A percentile compares a stretch with the other conserved stretches of the same genome.
Evolutionary conservation across 169 alveolate species (phyloP).

Genomic region (Plasmodium inui): DNA sequence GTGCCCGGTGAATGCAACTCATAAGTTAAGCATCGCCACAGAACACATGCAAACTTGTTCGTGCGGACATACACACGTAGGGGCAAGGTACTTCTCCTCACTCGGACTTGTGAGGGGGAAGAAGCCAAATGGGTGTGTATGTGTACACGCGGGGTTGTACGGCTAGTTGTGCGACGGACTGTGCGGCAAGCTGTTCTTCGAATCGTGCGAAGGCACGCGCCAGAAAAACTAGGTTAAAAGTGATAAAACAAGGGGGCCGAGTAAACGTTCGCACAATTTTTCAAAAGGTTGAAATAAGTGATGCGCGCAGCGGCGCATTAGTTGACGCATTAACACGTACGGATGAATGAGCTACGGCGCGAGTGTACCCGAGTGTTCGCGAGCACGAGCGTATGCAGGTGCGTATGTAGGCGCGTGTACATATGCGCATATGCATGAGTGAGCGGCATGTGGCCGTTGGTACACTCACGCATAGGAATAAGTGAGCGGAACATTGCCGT

Average conservation of each 20-base stretch:
- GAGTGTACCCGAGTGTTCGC: neutral
- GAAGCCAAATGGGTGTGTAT: neutral
- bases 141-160: neutral
- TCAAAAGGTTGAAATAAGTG: neutral
- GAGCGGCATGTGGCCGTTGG: neutral
- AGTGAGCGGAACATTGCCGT: neutral
- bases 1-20: neutral
- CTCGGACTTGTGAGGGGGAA: neutral
- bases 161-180: neutral
- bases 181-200: neutral
- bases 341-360: neutral
- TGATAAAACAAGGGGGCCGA: neutral
- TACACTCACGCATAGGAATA: neutral
- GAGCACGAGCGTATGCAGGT: neutral
- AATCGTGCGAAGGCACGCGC: neutral
- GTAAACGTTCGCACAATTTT: neutral
- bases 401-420: neutral
- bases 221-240: neutral
- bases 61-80: neutral
- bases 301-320: neutral
- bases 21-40: neutral
- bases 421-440: neutral
- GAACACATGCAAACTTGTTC: neutral
- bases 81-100: neutral
- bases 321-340: neutral